A percentile compares a stretch with the other conserved stretches of the same genome.
These are phyloP conservation scores for Ophiognomonia clavigignenti-juglandacearum DNA, from an alignment of 2,329 filamentous ascomycete species.

Conservation along the genomic window DNA sequence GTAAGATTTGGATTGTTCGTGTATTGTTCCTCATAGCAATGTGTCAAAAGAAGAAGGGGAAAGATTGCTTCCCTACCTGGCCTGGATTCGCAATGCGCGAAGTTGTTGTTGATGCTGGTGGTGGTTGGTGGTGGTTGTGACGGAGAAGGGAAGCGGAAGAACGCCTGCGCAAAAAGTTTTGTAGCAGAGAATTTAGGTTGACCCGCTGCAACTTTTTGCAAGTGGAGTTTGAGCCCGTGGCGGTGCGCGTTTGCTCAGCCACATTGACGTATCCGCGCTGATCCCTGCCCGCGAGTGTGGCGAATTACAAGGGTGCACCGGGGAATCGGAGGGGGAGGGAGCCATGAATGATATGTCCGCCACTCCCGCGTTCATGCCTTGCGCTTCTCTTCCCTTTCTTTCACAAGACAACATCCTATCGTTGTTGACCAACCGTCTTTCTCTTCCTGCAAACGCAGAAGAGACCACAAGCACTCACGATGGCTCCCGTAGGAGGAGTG, in stretches of 20 bases:
- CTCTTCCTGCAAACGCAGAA: conserved; percentile 13
- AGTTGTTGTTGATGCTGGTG: background rate
- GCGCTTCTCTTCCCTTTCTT: background rate
- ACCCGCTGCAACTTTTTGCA: background rate
- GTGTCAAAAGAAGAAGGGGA: background rate
- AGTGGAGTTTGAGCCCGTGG: background rate
- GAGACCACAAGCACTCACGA: conserved; percentile 29
- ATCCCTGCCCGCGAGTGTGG: background rate
- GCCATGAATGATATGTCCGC: background rate
- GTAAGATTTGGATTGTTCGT: conserved; percentile 63
- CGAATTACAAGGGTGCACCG: too few species aligned
- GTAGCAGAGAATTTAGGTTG: conserved; percentile 10
- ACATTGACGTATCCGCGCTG: background rate
- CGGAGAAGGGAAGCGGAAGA: background rate
- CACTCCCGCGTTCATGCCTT: background rate
- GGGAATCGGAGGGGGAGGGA: too few species aligned
- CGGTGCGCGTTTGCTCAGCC: background rate
- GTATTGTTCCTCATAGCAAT: conserved; percentile 39
- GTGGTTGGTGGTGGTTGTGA: background rate
- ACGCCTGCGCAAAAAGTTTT: conserved; percentile 1
- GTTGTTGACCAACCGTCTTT: background rate
- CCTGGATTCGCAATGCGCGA: conserved; percentile 9
- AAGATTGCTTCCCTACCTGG: conserved; percentile 23
- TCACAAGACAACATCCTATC: background rate
- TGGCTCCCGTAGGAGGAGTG: conserved; percentile 53